phyloP scores from a whole-genome alignment of 1,139 yeast genomes.

The Martiniozyma asiatica region DNA sequence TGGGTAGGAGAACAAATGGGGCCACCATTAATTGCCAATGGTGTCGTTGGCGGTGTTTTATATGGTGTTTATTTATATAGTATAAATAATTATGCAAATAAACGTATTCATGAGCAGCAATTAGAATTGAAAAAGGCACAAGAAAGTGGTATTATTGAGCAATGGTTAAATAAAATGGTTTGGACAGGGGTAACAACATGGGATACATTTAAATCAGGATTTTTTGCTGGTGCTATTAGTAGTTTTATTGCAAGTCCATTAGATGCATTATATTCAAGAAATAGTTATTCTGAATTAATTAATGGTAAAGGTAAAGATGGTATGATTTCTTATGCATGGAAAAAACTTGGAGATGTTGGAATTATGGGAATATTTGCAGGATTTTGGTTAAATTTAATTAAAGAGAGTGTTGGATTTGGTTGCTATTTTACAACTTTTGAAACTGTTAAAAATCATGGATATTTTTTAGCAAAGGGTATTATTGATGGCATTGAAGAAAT shows the following conservation, averaged over 20 bases:
- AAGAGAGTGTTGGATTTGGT: constrained; percentile 82
- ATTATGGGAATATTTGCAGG: constrained; percentile 85
- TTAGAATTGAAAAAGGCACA: too few species aligned
- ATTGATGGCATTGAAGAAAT: constrained; percentile 14
- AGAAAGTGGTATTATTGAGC: constrained; percentile 3
- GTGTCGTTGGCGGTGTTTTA: constrained; percentile 74
- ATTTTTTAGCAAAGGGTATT: constrained; percentile 31
- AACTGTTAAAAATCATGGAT: constrained; percentile 59
- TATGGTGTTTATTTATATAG: constrained; percentile 52
- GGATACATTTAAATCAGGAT: constrained; percentile 64
- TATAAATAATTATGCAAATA: constrained; percentile 1
- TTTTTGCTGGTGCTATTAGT: constrained; percentile 75
- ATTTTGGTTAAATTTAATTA: constrained; percentile 58
- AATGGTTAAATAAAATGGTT: constrained; percentile 3
- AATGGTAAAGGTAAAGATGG: constrained; percentile 42
- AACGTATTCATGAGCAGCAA: constrained; percentile 1
- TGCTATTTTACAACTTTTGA: constrained; percentile 79
- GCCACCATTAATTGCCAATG: constrained; percentile 82
- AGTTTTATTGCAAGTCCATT: constrained; percentile 91
- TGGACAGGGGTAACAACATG: constrained; percentile 5
- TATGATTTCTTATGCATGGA: constrained; percentile 64
- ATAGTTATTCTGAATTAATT: constrained; percentile 61
- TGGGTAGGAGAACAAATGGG: constrained; percentile 74
- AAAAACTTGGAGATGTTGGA: constrained; percentile 64
- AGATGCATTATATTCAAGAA: constrained; percentile 80